Percentiles rank a stretch among this genome's conserved stretches.
Evolutionary conservation across 129 eudicot species (phyloP).

Genomic region (Cynara cardunculus): DNA sequence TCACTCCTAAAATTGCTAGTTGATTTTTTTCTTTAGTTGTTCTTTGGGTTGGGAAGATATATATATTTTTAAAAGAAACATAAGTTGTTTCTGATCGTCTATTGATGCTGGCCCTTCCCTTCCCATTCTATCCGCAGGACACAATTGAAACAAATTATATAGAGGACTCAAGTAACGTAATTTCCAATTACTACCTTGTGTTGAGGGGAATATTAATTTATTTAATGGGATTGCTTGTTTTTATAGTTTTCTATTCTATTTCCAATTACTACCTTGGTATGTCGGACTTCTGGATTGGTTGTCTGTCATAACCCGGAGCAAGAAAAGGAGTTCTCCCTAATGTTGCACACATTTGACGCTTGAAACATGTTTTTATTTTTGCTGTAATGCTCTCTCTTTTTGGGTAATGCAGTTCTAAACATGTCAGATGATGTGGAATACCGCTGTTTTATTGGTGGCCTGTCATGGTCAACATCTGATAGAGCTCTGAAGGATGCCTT

Average conservation of each 20-base stretch:
- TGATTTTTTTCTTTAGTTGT: neutral
- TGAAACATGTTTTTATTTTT: neutral
- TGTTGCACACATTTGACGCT: neutral
- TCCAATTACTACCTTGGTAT: neutral
- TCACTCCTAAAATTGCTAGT: neutral
- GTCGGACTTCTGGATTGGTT: neutral
- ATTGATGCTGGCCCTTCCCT: no score
- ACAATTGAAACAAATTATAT: neutral
- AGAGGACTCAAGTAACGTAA: neutral
- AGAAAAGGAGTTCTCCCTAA: neutral
- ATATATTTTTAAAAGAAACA: neutral
- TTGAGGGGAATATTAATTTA: neutral
- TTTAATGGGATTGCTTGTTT: neutral
- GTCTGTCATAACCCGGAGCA: neutral
- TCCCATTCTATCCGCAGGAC: no score
- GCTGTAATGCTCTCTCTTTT: slow-evolving; percentile 9
- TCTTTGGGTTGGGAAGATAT: neutral
- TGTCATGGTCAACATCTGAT: slow-evolving; percentile 95
- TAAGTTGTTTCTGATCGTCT: no score
- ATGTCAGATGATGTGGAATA: slow-evolving; percentile 87
- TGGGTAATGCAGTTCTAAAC: slow-evolving; percentile 28
- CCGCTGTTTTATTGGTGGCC: slow-evolving; percentile 96
- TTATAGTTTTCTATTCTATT: neutral
- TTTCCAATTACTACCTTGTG: neutral
- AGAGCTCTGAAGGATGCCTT: slow-evolving; percentile 75